These are phyloP conservation scores for Penicillium arizonense DNA, from an alignment of 495 filamentous ascomycete genomes.

Conservation along the genomic window DNA sequence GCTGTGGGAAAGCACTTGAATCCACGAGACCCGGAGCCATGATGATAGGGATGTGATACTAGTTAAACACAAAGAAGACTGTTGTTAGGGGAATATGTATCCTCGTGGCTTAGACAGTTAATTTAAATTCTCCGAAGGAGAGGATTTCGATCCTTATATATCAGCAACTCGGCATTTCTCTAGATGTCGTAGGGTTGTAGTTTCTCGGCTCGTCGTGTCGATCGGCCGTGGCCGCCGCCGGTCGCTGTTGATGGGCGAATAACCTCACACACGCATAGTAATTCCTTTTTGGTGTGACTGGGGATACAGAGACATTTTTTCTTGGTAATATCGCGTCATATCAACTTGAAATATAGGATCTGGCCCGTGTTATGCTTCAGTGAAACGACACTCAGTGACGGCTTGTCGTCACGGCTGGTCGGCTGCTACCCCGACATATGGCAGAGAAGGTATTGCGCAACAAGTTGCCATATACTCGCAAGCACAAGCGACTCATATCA, in stretches of 20 bases:
- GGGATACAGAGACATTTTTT: too few species aligned
- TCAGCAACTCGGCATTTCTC: conserved; percentile 3
- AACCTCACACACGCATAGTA: too few species aligned
- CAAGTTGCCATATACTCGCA: neutral
- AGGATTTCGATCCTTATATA: neutral
- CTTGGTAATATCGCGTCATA: too few species aligned
- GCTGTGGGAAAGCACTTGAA: neutral
- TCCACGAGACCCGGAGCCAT: conserved; percentile 19
- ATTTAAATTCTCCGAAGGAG: neutral
- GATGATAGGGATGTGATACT: neutral
- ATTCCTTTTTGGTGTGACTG: too few species aligned
- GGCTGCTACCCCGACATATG: neutral
- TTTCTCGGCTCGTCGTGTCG: conserved; percentile 18
- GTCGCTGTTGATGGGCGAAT: neutral
- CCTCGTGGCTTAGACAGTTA: neutral
- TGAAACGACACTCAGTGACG: neutral
- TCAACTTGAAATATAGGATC: too few species aligned
- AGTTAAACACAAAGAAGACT: neutral
- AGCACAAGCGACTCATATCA: neutral
- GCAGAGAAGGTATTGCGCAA: neutral
- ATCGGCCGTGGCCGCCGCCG: neutral
- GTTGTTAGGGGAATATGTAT: neutral
- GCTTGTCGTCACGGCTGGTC: neutral
- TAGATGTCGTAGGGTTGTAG: neutral
- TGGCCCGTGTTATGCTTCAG: too few species aligned